Evolutionary conservation across 352 stramenopile genomes (phyloP), one percentile per base, ranked within the genome.

Genomic region (Pseudoperonospora humuli): DNA sequence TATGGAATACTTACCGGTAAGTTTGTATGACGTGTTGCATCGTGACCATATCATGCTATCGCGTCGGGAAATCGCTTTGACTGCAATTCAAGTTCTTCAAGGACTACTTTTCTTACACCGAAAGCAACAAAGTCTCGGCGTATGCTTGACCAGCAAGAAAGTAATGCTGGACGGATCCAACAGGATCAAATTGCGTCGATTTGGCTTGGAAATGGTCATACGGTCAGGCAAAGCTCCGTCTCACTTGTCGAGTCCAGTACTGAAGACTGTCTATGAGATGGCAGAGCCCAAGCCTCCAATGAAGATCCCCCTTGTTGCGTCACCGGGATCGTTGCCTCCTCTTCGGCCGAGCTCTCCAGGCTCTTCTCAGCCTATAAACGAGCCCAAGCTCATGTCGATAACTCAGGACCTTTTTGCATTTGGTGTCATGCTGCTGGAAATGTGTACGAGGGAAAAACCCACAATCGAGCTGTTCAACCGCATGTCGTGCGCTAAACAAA

Each of bases 141-240:
- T 55, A 10, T 72, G 57, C 17, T 57, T 87, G 15, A 84, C 75
- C n/a, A 90, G 77, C 56, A 63, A 64, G 11, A 82, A 81, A 39
- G 73, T 87, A 10, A 73, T 86, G 59, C 31, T 90, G 15, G 45
- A 63, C 8, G 49, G n/a, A n/a, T n/a, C 19, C 5, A 50, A 50
- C 1, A 31, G 51, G 3, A 41, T 86, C 32, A 86, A 84, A 33
- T 21, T 87, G 3, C 58, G n/a, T n/a, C 69, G 65, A 21, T 83
- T 82, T 58, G 62, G 70, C 13, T 28, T 61, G 3, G 69, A 86
- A 43, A 38, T 68, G 27, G 32, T 57, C 1, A 20, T 57, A 43
- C 50, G 70, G 15, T 54, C 44, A 3, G 37, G 47, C 7, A 59
- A 64, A 27, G 54, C 50, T 47, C 50, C 50, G 7, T 38, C 36